Conservation (phyloP, 352 stramenopile genomes). For the Globisporangium polare region DNA sequence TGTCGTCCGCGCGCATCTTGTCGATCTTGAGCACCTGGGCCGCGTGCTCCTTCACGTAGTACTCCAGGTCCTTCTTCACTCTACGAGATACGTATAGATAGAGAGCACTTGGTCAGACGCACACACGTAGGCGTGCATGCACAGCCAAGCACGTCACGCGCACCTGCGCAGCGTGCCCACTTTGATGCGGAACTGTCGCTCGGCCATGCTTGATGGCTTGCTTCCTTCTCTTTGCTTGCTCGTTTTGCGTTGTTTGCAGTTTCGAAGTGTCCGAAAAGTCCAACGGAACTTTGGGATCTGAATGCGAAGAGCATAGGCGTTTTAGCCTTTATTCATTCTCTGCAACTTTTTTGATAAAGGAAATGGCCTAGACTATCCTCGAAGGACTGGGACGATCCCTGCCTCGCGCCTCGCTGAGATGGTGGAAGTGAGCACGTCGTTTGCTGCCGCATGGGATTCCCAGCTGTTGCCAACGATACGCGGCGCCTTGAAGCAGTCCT, state of each 20-base stretch:
- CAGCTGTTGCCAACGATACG: too few species aligned
- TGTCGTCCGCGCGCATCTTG: constrained; percentile 48
- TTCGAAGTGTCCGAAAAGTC: not conserved
- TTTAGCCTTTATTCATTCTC: too few species aligned
- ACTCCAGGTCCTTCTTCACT: constrained; percentile 82
- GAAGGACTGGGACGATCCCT: too few species aligned
- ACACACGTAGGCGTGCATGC: not conserved
- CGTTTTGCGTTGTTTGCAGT: not conserved
- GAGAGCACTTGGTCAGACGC: not conserved
- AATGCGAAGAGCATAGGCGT: not conserved
- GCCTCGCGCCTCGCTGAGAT: too few species aligned
- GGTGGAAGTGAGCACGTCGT: too few species aligned
- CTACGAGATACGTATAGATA: constrained; percentile 17
- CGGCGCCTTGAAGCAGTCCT: too few species aligned
- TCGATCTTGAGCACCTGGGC: constrained; percentile 58
- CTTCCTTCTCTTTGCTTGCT: not conserved
- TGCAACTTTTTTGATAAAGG: too few species aligned
- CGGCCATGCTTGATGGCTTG: too few species aligned
- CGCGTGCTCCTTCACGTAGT: constrained; percentile 72
- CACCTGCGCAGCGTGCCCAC: constrained; percentile 69
- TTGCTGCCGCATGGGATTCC: too few species aligned
- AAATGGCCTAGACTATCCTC: too few species aligned
- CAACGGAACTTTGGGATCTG: not conserved
- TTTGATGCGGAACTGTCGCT: constrained; percentile 82
- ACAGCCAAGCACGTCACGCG: not conserved